Evolutionary conservation across 306 rosid genomes (phyloP).

Genomic region (Begonia loranthoides): DNA sequence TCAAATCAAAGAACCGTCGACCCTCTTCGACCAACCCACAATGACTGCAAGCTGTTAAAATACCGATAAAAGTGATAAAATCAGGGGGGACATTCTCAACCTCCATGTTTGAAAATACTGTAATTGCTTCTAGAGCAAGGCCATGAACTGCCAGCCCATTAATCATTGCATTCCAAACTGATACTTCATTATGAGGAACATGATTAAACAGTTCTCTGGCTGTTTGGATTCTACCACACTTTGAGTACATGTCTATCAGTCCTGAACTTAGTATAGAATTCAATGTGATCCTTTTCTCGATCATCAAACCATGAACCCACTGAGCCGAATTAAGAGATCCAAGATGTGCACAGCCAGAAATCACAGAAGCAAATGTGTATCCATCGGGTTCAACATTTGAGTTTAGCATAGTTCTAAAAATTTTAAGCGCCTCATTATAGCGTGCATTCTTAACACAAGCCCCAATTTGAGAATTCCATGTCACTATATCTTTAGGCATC

Average conservation of each 20-base stretch:
- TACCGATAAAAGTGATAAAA: constrained; percentile 45
- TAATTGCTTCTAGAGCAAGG: constrained; percentile 37
- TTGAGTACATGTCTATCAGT: constrained; percentile 53
- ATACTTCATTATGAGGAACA: constrained; percentile 25
- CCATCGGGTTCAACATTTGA: constrained; percentile 47
- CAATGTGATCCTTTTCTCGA: constrained; percentile 28
- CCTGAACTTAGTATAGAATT: constrained; percentile 48
- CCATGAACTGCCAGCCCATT: constrained; percentile 60
- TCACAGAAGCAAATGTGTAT: constrained; percentile 50
- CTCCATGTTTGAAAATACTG: constrained; percentile 45
- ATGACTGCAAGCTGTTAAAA: constrained; percentile 57
- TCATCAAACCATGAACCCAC: constrained; percentile 49
- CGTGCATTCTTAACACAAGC: constrained; percentile 42
- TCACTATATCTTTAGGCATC: constrained; percentile 37
- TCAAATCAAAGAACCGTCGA: constrained; percentile 33
- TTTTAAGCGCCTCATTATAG: constrained; percentile 24
- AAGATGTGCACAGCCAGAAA: constrained; percentile 45
- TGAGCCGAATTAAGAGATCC: constrained; percentile 39
- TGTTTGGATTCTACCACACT: constrained; percentile 46
- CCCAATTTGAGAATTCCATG: constrained; percentile 57
- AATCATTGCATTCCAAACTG: constrained; percentile 70
- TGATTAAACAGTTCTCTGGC: constrained; percentile 32
- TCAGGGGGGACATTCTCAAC: constrained; percentile 36
- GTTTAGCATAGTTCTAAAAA: constrained; percentile 29
- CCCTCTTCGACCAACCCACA: constrained; percentile 53